Evolutionary conservation across 2,329 filamentous ascomycete genomes (phyloP).

Genomic region (Colletotrichum tamarilloi): DNA sequence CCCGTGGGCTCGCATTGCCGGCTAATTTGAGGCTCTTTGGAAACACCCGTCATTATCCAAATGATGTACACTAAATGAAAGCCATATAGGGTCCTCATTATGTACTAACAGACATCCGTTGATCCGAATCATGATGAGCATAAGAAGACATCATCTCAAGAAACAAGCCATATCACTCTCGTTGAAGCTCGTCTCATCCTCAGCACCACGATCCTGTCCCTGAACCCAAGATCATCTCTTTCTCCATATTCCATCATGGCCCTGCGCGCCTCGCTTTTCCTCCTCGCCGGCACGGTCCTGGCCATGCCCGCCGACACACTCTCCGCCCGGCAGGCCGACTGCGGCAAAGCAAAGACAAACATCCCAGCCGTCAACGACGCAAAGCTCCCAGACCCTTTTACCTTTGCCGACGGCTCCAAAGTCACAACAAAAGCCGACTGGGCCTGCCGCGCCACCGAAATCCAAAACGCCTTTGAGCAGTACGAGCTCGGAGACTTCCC

Average conservation of each 20-base stretch:
- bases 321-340: constrained; percentile 50
- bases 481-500: constrained; percentile 63
- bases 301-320: constrained; percentile 48
- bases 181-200: not conserved
- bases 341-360: constrained; percentile 44
- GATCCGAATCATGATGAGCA: not conserved
- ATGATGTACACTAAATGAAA: not conserved
- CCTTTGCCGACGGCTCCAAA: constrained; percentile 52
- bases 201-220: too few species aligned
- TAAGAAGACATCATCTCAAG: not conserved
- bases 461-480: constrained; percentile 59
- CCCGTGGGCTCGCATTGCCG: not conserved
- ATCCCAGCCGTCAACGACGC: constrained; percentile 49
- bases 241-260: not conserved
- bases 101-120: not conserved
- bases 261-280: not conserved
- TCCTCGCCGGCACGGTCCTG: constrained; percentile 48
- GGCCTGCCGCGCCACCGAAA: constrained; percentile 60
- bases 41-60: not conserved
- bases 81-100: too few species aligned
- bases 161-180: not conserved
- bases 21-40: not conserved
- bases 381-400: constrained; percentile 62
- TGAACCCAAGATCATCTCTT: not conserved
- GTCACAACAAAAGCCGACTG: constrained; percentile 59